A percentile compares a stretch with the other conserved stretches of the same genome.
Conservation (phyloP, 148 eudicot genomes). For the Fallopia convolvulus region DNA sequence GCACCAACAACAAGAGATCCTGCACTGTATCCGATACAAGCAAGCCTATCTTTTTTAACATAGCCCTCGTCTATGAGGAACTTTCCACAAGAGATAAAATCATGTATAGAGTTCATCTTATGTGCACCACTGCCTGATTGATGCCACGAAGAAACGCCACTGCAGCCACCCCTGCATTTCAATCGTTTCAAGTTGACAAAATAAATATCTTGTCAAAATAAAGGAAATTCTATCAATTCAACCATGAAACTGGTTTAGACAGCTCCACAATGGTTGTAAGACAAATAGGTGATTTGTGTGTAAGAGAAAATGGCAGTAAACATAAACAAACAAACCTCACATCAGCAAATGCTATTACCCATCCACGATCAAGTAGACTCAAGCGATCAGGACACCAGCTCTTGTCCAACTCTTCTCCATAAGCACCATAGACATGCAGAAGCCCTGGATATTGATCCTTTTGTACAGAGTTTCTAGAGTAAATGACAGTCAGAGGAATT, state of each 20-base stretch:
- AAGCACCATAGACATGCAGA: constrained; percentile 89
- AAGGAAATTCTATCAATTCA: background rate
- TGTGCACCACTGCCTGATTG: constrained; percentile 58
- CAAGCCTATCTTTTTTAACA: constrained; percentile 50
- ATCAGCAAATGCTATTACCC: constrained; percentile 96
- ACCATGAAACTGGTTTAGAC: background rate
- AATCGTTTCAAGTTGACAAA: constrained; percentile 7
- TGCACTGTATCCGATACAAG: constrained; percentile 80
- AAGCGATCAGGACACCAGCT: constrained; percentile 82
- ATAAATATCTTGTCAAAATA: background rate
- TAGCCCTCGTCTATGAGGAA: constrained; percentile 67
- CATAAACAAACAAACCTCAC: constrained; percentile 55
- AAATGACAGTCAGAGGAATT: constrained; percentile 74
- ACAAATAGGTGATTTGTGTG: background rate
- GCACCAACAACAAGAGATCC: constrained; percentile 85
- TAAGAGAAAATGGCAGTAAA: background rate
- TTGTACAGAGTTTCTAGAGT: constrained; percentile 30
- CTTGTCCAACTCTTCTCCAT: constrained; percentile 82
- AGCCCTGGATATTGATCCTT: constrained; percentile 70
- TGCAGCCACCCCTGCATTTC: constrained; percentile 72
- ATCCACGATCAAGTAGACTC: constrained; percentile 94
- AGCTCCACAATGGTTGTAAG: background rate
- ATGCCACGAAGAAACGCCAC: constrained; percentile 79
- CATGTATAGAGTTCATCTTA: constrained; percentile 75
- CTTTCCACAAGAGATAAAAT: constrained; percentile 68